Conservation (phyloP, 768 basidiomycete genomes). For the Leccinum aurantiacum region DNA sequence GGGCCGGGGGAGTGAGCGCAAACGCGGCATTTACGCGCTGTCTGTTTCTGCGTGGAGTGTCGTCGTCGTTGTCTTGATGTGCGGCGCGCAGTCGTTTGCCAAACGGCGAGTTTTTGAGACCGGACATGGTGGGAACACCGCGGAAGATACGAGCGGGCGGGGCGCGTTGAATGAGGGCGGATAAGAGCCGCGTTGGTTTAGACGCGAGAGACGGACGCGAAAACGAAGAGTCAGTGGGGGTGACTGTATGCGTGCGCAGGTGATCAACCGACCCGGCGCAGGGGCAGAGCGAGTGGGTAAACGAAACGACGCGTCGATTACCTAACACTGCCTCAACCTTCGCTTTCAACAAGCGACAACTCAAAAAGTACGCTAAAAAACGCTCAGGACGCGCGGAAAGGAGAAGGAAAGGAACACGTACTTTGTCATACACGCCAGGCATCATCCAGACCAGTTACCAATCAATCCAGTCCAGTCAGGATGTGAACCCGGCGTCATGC, state of each 20-base stretch:
- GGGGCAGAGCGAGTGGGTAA: slow-evolving; percentile 25
- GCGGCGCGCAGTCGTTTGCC: slow-evolving; percentile 79
- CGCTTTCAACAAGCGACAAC: slow-evolving; percentile 28
- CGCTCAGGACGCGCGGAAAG: not conserved
- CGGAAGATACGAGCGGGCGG: not conserved
- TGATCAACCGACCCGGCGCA: slow-evolving; percentile 20
- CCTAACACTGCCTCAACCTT: slow-evolving; percentile 18
- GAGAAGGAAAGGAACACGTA: not conserved
- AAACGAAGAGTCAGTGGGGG: not conserved
- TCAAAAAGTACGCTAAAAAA: slow-evolving; percentile 10
- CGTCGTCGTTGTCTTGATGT: slow-evolving; percentile 57
- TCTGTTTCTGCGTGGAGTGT: slow-evolving; percentile 51
- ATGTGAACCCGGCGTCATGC: not conserved
- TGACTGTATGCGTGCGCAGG: slow-evolving; percentile 5
- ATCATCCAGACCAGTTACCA: slow-evolving; percentile 11
- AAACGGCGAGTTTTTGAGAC: slow-evolving; percentile 82
- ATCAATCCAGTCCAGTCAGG: slow-evolving; percentile 12
- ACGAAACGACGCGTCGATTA: slow-evolving; percentile 34
- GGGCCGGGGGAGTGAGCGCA: slow-evolving; percentile 36
- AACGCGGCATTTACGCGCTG: slow-evolving; percentile 56
- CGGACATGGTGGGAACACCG: slow-evolving; percentile 49
- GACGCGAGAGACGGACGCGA: not conserved
- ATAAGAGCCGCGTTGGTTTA: slow-evolving; percentile 1
- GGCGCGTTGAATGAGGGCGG: not conserved
- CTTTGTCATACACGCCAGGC: not conserved